Percentiles rank a stretch among this genome's conserved stretches.
phyloP scores from a whole-genome alignment of 2,329 filamentous ascomycete species.

The Scopulariopsis brevicaulis region DNA sequence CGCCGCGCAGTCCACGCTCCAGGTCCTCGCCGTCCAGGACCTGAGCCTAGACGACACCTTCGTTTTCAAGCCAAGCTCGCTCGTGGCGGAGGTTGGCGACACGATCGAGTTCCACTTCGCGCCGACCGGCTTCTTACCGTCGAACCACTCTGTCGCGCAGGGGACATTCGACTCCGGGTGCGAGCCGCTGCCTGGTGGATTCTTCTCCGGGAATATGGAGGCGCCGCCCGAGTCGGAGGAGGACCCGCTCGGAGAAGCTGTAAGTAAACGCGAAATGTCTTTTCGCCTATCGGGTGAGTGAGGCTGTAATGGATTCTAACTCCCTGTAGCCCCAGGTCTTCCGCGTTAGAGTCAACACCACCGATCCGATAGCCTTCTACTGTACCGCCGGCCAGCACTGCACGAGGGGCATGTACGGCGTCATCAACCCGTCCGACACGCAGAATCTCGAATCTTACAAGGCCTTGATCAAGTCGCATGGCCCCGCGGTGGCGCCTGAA shows the following conservation, averaged over 20 bases:
- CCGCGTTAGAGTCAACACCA: constrained; percentile 15
- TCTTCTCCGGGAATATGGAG: constrained; percentile 4
- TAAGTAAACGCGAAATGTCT: not conserved
- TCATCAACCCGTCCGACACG: constrained; percentile 15
- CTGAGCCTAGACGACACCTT: constrained; percentile 14
- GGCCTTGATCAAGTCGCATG: not conserved
- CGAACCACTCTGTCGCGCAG: constrained; percentile 6
- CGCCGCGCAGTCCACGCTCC: constrained; percentile 10
- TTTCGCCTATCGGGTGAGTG: not conserved
- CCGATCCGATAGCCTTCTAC: constrained; percentile 18
- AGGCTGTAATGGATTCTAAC: not conserved
- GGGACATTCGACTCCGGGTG: constrained; percentile 3
- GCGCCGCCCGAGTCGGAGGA: not conserved
- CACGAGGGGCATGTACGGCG: constrained; percentile 18
- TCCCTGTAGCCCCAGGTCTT: constrained; percentile 10
- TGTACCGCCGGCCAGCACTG: constrained; percentile 16
- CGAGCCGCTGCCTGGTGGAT: not conserved
- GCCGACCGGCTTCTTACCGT: constrained; percentile 2
- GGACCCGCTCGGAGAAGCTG: not conserved
- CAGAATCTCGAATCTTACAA: constrained; percentile 9
- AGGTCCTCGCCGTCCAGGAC: constrained; percentile 29
- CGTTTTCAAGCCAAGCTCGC: constrained; percentile 28
- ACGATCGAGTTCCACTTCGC: constrained; percentile 41
- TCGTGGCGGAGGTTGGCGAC: constrained; percentile 32
- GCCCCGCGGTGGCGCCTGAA: not conserved